Evolutionary conservation across 2,329 filamentous ascomycete species (phyloP), one percentile per base, ranked within the genome.

Genomic region (Colletotrichum sp.): DNA sequence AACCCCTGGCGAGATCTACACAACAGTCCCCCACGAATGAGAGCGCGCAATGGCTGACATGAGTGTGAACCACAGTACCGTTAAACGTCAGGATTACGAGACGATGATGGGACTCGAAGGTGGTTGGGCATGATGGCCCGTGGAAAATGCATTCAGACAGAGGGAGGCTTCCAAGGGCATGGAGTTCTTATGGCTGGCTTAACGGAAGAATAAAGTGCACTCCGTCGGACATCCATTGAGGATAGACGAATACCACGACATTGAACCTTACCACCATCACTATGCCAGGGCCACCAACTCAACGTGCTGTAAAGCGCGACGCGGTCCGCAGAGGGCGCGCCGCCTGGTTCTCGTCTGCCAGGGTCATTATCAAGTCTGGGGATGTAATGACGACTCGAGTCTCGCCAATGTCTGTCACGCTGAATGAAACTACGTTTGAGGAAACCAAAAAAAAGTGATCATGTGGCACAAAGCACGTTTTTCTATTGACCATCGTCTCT

Each of bases 231-330:
- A 81, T 84, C 80, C 82, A 82, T 79, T 79, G 81, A 81, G 80
- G 80, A 83, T 86, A 85, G 83, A 84, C 82, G 79, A 86, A 84
- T 84, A 83, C 81, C 80, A 84, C 81, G 83, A 78, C 81, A 83
- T 81, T 83, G 82, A 78, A 82, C 78, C 79, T 71, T 47, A 70
- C 61, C 71, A 73, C 66, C 71, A 70, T 57, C 43, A 47, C 57
- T 38, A 63, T 58, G 16, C 27, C 43, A 38, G 71, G 54, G 38
- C 43, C 33, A 65, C 15, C 55, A 59, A 66, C 24, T 31, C 55
- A 61, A 31, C 43, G 55, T 66, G 69, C 65, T n/a, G 69, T 63
- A 43, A 63, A 57, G 65, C 65, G 58, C 65, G 65, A 62, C 57
- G 27, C 27, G 29, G 31, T 43, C 47, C 43, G 33, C 58, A 58